A percentile compares a stretch with the other conserved stretches of the same genome.
Evolutionary conservation across 192 early-diverging fungal species (phyloP).

Genomic region (Jimgerdemannia flammicorona): DNA sequence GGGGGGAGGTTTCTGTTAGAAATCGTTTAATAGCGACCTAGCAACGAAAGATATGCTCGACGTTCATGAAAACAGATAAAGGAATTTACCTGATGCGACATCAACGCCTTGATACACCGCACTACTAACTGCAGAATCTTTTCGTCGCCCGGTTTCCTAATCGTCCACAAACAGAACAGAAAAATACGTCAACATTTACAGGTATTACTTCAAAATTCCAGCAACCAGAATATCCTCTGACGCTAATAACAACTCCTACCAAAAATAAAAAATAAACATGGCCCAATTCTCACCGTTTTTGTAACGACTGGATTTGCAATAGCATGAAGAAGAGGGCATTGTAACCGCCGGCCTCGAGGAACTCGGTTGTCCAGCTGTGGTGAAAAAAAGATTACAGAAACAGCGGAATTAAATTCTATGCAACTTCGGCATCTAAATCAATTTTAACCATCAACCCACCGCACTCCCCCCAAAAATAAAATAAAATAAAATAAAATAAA

Average conservation of each 20-base stretch:
- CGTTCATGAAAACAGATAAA: no score
- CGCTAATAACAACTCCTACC: not conserved
- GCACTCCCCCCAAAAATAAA: not conserved
- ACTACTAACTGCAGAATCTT: constrained; percentile 27
- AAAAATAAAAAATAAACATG: not conserved
- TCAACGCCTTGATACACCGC: constrained; percentile 32
- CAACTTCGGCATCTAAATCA: no score
- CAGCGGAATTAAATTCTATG: no score
- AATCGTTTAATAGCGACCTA: no score
- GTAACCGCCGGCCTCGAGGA: no score
- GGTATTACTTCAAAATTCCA: not conserved
- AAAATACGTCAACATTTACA: not conserved
- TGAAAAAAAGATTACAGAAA: no score
- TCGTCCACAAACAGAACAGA: not conserved
- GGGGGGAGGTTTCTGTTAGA: not conserved
- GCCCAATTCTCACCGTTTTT: no score
- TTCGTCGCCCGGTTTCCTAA: constrained; percentile 22
- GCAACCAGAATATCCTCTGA: not conserved
- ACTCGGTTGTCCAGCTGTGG: no score
- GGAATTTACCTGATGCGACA: constrained; percentile 31
- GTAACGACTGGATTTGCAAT: no score
- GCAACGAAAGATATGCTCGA: no score
- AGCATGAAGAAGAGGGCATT: no score
- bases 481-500: not conserved
- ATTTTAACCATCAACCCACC: no score